Percentiles rank a stretch among this genome's conserved stretches.
These are phyloP conservation scores for Ceratobasidium sp. DNA, from an alignment of 1,284 basidiomycete genomes.

Conservation along the genomic window DNA sequence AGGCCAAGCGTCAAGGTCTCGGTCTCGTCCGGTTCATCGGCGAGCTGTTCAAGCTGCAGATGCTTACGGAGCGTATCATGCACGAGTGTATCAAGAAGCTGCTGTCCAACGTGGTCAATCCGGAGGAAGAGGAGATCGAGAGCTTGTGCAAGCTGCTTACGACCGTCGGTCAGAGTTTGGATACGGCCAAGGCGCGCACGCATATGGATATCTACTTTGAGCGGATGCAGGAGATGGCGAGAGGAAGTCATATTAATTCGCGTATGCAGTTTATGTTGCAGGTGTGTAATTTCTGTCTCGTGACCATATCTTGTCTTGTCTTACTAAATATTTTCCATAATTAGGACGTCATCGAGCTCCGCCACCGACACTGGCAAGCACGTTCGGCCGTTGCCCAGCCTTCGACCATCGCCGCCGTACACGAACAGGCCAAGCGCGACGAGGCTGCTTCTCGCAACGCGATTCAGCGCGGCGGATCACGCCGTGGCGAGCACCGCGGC, in stretches of 20 bases:
- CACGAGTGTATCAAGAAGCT: too few relatives aligned
- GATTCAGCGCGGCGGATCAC: constrained; percentile 84
- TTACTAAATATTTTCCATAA: constrained; percentile 16
- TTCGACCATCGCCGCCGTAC: constrained; percentile 77
- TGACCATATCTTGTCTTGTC: constrained; percentile 41
- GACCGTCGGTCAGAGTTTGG: constrained; percentile 88
- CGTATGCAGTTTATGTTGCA: constrained; percentile 97
- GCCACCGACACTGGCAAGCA: constrained; percentile 84
- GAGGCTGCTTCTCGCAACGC: constrained; percentile 67
- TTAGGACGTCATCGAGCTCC: constrained; percentile 91
- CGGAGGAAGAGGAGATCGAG: too few relatives aligned
- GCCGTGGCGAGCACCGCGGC: constrained; percentile 83
- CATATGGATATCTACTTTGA: constrained; percentile 96
- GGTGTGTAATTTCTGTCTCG: constrained; percentile 65
- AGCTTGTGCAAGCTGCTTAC: constrained; percentile 92
- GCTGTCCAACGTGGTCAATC: too few relatives aligned
- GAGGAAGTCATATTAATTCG: constrained; percentile 81
- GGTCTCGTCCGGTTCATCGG: constrained; percentile 98
- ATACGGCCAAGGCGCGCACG: constrained; percentile 81
- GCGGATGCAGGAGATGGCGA: constrained; percentile 86
- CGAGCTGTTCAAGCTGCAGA: constrained; percentile 96
- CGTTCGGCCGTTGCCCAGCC: constrained; percentile 85
- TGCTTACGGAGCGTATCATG: constrained; percentile 96
- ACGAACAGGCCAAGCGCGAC: constrained; percentile 65
- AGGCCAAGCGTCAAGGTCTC: constrained; percentile 96